Base-by-base conservation (phyloP, 2,329 filamentous ascomycete genomes). In the Juglanconis sp. region DNA sequence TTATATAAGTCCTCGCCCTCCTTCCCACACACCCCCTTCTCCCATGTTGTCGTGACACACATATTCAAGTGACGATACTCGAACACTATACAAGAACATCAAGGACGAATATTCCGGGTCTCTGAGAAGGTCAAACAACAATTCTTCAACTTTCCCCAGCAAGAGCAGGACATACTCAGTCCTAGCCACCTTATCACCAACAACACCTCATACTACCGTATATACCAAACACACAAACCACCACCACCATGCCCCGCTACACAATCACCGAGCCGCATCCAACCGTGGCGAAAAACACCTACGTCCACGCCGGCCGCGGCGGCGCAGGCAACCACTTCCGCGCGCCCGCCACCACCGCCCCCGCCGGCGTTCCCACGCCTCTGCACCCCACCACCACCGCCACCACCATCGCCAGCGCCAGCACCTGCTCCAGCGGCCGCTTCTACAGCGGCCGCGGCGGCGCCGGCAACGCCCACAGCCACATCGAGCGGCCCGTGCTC, bases 391-490 rank as follows among this genome's bases (percentile, higher is more conserved):
- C 73, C 55, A 71, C 72, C 60, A 75, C 77, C 64, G 72, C 73
- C 7, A 74, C 79, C 24, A 74, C 76, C 56, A 68, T 72, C 61
- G 66, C 75, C 60, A 77, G 81, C 63, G 78, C 80, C 57, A 36
- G 74, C 64, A 65, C 79, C 67, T 66, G 73, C 70, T 68, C 69
- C 65, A 64, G 77, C 48, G 72, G 77, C 61, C 79, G 81, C 75
- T 88, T 88, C 79, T 83, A 86, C 76, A 81, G 81, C 10, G 87
- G 87, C 67, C 85, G 87, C 60, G 87, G 87, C 66, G 87, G 87
- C 60, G 86, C 86, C 2, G 87, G 87, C 68, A 90, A 89, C 76
- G 80, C 85, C 64, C 80, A 81, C 72, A 69, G 76, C 49, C 72
- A 79, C 56, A 71, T 74, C 57, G 77, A 84, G 70, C 79, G 84